phyloP scores from a whole-genome alignment of 805 yeast species.

The Wickerhamomyces canadensis region DNA sequence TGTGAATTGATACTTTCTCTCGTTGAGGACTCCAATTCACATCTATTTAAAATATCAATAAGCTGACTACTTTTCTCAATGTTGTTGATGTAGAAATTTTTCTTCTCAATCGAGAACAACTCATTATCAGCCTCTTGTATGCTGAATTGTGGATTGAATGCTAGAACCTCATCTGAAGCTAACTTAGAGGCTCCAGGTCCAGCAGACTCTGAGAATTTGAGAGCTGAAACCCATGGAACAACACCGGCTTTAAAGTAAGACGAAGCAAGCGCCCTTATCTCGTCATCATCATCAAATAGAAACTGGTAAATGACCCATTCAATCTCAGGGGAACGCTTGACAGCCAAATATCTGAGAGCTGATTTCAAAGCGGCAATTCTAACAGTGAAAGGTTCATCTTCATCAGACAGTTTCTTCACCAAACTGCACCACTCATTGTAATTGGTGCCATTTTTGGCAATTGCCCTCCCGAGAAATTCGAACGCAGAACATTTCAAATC shows the following conservation, averaged over 20 bases:
- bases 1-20: too few species aligned
- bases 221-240: slow-evolving; percentile 33
- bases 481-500: slow-evolving; percentile 43
- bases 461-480: slow-evolving; percentile 45
- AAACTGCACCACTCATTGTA: slow-evolving; percentile 28
- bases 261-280: slow-evolving; percentile 46
- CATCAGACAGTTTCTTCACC: slow-evolving; percentile 30
- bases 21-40: too few species aligned
- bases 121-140: slow-evolving; percentile 25
- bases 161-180: slow-evolving; percentile 12
- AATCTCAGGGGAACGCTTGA: slow-evolving; percentile 13
- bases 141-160: slow-evolving; percentile 14
- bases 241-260: slow-evolving; percentile 31
- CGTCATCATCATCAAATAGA: slow-evolving; percentile 64
- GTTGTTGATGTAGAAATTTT: slow-evolving; percentile 58
- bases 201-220: slow-evolving; percentile 19
- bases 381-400: slow-evolving; percentile 38
- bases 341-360: slow-evolving; percentile 25
- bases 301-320: slow-evolving; percentile 29
- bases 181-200: too few species aligned
- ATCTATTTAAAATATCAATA: slow-evolving; percentile 15
- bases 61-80: slow-evolving; percentile 25
- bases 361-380: slow-evolving; percentile 44
- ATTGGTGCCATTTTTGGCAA: slow-evolving; percentile 26
- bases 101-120: slow-evolving; percentile 63